phyloP scores from a whole-genome alignment of 108 stramenopile genomes.

The Fistulifera pelliculosa region DNA sequence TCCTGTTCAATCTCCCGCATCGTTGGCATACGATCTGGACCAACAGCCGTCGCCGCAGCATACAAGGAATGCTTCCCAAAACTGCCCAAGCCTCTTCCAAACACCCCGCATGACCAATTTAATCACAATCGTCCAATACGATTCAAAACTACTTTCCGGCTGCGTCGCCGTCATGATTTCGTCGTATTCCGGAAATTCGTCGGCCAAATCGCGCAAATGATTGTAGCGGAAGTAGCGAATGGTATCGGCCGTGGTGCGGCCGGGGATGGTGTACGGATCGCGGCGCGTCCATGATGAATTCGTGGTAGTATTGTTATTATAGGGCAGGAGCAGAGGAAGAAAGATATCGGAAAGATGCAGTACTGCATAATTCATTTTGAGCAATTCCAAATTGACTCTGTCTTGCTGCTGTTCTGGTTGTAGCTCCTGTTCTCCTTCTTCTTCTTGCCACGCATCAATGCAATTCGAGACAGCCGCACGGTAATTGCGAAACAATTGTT shows the following conservation, averaged over 20 bases:
- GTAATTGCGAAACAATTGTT: conserved; percentile 38
- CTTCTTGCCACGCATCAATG: conserved; percentile 7
- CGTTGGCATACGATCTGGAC: conserved; percentile 10
- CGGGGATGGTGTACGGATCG: neutral
- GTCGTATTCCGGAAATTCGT: too few relatives aligned
- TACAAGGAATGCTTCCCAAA: conserved; percentile 53
- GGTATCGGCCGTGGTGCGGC: conserved; percentile 73
- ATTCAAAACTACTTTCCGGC: conserved; percentile 50
- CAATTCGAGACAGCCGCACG: conserved; percentile 45
- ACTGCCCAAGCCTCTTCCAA: conserved; percentile 62
- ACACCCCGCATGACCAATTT: conserved; percentile 39
- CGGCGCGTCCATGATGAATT: neutral
- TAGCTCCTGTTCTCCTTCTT: conserved; percentile 32
- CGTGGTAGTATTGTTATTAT: too few relatives aligned
- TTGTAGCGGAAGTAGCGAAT: conserved; percentile 61
- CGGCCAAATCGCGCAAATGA: neutral
- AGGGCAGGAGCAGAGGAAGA: conserved; percentile 13
- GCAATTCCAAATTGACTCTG: conserved; percentile 26
- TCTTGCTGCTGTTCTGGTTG: conserved; percentile 13
- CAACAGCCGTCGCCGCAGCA: conserved; percentile 12
- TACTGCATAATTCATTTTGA: conserved; percentile 42
- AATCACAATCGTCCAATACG: conserved; percentile 48
- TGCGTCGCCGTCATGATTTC: conserved; percentile 32
- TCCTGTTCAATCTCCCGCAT: conserved; percentile 24
- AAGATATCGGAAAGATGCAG: conserved; percentile 58